Evolutionary conservation across 2,329 filamentous ascomycete genomes (phyloP).

Genomic region (Cercospora canescens): DNA sequence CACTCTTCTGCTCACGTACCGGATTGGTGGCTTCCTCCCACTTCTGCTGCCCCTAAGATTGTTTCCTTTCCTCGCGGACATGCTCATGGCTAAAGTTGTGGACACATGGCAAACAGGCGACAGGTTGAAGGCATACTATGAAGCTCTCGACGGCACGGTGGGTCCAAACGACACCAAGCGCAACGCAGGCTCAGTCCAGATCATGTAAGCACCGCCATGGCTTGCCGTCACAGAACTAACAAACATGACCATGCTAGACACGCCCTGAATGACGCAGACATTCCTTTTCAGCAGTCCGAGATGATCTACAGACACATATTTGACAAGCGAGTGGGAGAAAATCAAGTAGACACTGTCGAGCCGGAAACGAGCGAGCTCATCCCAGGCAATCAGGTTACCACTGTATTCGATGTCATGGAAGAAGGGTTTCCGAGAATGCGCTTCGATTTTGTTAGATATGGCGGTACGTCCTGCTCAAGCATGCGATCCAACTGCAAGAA

Average conservation of each 20-base stretch:
- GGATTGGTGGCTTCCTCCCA: slow-evolving; percentile 74
- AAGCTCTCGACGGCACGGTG: slow-evolving; percentile 46
- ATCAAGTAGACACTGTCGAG: slow-evolving; percentile 32
- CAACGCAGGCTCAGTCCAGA: slow-evolving; percentile 53
- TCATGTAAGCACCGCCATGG: slow-evolving; percentile 50
- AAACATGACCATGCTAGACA: slow-evolving; percentile 49
- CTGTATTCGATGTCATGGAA: slow-evolving; percentile 23
- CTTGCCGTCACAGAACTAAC: not conserved
- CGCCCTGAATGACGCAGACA: slow-evolving; percentile 77
- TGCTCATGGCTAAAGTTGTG: slow-evolving; percentile 64
- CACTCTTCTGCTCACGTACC: slow-evolving; percentile 73
- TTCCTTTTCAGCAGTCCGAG: slow-evolving; percentile 71
- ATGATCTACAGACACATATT: slow-evolving; percentile 63
- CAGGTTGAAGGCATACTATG: slow-evolving; percentile 65
- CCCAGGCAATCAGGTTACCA: slow-evolving; percentile 33
- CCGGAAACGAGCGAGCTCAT: slow-evolving; percentile 30
- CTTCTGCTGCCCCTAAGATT: slow-evolving; percentile 72
- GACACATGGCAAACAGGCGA: slow-evolving; percentile 78
- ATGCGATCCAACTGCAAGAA: not conserved
- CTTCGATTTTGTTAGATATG: slow-evolving; percentile 46
- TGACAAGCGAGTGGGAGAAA: slow-evolving; percentile 45
- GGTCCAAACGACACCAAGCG: slow-evolving; percentile 39
- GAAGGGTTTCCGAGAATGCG: slow-evolving; percentile 37
- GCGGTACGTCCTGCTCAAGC: slow-evolving; percentile 35
- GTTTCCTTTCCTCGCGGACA: slow-evolving; percentile 64